A percentile compares a stretch with the other conserved stretches of the same genome.
Evolutionary conservation across 805 yeast genomes (phyloP).

Genomic region (Saturnispora gosingensis): DNA sequence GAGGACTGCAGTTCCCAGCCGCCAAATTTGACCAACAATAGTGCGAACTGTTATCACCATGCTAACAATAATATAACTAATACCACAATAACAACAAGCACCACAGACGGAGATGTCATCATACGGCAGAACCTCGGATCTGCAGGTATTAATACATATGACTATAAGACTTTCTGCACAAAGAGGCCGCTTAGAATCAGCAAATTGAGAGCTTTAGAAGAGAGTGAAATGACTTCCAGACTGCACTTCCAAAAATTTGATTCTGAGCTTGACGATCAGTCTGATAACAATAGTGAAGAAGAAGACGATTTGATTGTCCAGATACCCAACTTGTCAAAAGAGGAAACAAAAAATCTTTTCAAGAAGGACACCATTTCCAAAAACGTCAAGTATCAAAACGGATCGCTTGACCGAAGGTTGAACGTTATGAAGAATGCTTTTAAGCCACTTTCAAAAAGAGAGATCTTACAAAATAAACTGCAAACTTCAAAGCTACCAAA

Average conservation of each 20-base stretch:
- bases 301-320: conserved; percentile 14
- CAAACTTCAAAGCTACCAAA: conserved; percentile 19
- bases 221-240: conserved; percentile 28
- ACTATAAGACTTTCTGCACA: conserved; percentile 28
- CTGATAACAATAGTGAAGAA: neutral
- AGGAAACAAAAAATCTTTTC: conserved; percentile 14
- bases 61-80: neutral
- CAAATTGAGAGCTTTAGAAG: conserved; percentile 30
- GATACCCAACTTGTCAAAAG: conserved; percentile 18
- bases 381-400: neutral
- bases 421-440: conserved; percentile 22
- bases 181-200: conserved; percentile 27
- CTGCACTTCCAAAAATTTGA: conserved; percentile 21
- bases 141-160: conserved; percentile 25
- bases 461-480: conserved; percentile 17
- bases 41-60: neutral
- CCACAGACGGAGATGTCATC: conserved; percentile 13
- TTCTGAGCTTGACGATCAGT: neutral
- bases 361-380: conserved; percentile 1
- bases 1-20: neutral
- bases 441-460: conserved; percentile 20
- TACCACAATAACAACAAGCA: neutral
- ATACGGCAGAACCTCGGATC: conserved; percentile 18
- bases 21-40: neutral
- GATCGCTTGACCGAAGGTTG: conserved; percentile 19